These are phyloP conservation scores for Paraurostyla sp. DNA, from an alignment of 73 alveolate genomes.

Conservation along the genomic window DNA sequence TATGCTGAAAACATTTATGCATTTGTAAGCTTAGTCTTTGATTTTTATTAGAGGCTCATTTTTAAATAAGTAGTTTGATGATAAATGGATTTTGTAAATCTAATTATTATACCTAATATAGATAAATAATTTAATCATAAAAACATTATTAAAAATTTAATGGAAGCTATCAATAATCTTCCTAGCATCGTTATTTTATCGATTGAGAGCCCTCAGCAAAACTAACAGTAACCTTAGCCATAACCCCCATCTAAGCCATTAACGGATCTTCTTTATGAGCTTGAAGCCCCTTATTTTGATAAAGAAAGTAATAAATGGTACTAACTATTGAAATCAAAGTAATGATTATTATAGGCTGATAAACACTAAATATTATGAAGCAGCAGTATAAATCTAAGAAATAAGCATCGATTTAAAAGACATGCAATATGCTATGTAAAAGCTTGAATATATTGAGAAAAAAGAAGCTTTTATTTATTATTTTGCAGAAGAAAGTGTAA, in stretches of 20 bases:
- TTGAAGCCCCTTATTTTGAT: not conserved
- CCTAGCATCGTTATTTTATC: not conserved
- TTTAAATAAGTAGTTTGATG: not conserved
- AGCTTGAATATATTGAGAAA: constrained; percentile 10
- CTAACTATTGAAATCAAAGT: not conserved
- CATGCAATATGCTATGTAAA: not conserved
- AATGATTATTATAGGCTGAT: constrained; percentile 30
- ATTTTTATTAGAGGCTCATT: no score
- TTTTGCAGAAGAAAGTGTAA: constrained; percentile 17
- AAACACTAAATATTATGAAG: constrained; percentile 51
- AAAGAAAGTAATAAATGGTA: constrained; percentile 10
- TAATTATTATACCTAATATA: not conserved
- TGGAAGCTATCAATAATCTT: not conserved
- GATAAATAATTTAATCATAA: not conserved
- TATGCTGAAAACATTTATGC: no score
- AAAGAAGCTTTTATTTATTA: constrained; percentile 54
- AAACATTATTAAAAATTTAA: not conserved
- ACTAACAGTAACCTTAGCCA: not conserved
- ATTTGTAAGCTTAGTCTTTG: no score
- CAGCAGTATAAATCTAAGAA: constrained; percentile 14
- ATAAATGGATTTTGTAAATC: not conserved
- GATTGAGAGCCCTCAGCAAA: not conserved
- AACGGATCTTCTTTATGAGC: not conserved
- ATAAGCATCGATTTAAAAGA: constrained; percentile 1
- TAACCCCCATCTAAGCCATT: no score